Base-by-base conservation (phyloP, 1,284 basidiomycete genomes). In the Erythrobasidium hasegawianum region DNA sequence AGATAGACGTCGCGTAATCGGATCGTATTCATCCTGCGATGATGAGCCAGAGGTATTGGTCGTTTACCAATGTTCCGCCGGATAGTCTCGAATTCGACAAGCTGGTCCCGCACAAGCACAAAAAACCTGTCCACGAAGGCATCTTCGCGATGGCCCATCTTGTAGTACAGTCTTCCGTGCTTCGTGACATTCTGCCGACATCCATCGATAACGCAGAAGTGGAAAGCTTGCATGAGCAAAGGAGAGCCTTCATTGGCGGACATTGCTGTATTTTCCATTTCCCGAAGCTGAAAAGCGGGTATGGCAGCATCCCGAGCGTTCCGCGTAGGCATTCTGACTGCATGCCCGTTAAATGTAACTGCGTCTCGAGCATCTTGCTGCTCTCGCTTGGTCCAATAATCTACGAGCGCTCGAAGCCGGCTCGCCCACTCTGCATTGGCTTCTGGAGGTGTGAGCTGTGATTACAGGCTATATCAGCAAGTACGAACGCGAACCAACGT, bases 381-480 rank as follows among this genome's bases (percentile, higher is more conserved):
- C 45, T 71, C 69, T 20, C 72, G 69, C 13, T 60, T 66, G 1
- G 58, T 64, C 72, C 72, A 73, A 52, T 71, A 73, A 0, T 57
- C 60, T 0, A 68, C 65, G 18, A 73, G 66, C 1, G 69, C 68
- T 10, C 53, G 43, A 13, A 73, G 59, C 0, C 72, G 70, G 2
- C 64, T 68, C 22, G 70, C 65, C 72, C 71, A 72, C 57, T 73
- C 72, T 10, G 60, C 57, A 0, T 64, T 59, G 16, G 72, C 71
- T 20, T 58, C 61, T 22, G 69, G 69, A 22, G 71, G 49, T 8
- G 52, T 43, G 26, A 52, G 50, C 57, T 66, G 45, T 50, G n/a
- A 27, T 5, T 4, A 4, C 33, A 33, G 11, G 11, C 5, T 5
- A 11, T 4, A 11, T 33, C 33, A 33, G 11, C 33, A 33, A 33